Conservation (phyloP, 2,329 filamentous ascomycete genomes). For the Ophidiomyces ophidiicola region DNA sequence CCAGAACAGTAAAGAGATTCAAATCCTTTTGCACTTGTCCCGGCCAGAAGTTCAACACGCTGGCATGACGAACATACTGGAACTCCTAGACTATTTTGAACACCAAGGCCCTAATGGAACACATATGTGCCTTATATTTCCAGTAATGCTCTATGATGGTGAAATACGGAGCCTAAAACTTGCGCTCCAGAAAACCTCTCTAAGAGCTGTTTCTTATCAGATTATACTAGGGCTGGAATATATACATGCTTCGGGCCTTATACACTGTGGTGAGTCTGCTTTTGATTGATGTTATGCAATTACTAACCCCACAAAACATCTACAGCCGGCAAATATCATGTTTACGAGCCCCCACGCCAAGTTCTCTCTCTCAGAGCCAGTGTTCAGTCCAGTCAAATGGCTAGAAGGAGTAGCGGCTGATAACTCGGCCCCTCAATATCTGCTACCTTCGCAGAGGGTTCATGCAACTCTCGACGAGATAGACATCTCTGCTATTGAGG, state of each 20-base stretch:
- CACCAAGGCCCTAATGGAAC: conserved; percentile 19
- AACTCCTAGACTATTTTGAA: conserved; percentile 20
- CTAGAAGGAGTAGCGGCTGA: conserved; percentile 11
- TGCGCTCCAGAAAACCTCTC: conserved; percentile 13
- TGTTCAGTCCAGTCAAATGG: background rate
- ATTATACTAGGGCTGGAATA: conserved; percentile 16
- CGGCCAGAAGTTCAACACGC: conserved; percentile 12
- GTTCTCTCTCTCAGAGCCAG: background rate
- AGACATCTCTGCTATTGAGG: conserved; percentile 12
- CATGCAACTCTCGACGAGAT: conserved; percentile 14
- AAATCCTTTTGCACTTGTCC: conserved; percentile 15
- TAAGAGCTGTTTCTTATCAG: conserved; percentile 16
- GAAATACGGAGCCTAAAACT: conserved; percentile 15
- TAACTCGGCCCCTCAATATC: conserved; percentile 17
- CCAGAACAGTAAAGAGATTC: conserved; percentile 16
- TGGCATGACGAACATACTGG: conserved; percentile 17
- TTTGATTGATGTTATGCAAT: conserved; percentile 2
- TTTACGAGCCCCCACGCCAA: conserved; percentile 2
- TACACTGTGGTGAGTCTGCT: conserved; percentile 17
- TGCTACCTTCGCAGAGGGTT: conserved; percentile 16
- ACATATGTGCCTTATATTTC: conserved; percentile 20
- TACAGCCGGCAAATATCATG: conserved; percentile 20
- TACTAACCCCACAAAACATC: conserved; percentile 13
- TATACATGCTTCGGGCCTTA: conserved; percentile 15
- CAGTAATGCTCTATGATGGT: conserved; percentile 20